Conservation (phyloP, 495 filamentous ascomycete genomes). For the Sordaria brevicollis region DNA sequence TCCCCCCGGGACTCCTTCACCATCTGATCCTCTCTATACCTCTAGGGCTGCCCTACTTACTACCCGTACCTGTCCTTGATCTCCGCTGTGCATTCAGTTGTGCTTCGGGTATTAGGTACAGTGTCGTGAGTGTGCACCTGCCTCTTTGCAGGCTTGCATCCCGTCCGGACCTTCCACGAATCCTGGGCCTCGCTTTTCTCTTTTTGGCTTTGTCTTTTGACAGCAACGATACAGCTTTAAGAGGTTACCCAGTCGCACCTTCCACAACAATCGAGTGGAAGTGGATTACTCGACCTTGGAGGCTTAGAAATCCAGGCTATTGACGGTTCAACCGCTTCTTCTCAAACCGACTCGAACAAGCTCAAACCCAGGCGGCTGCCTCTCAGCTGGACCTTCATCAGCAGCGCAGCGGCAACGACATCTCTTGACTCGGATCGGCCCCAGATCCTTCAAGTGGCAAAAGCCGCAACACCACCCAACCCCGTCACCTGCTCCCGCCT, state of each 20-base stretch:
- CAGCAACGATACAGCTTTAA: neutral
- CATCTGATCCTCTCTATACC: neutral
- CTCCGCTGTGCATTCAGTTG: neutral
- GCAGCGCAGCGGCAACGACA: neutral
- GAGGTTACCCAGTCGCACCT: neutral
- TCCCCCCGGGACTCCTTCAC: neutral
- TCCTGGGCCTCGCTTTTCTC: neutral
- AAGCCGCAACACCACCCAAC: constrained; percentile 7
- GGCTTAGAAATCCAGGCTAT: neutral
- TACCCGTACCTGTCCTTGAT: neutral
- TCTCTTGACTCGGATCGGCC: constrained; percentile 5
- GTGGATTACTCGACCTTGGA: neutral
- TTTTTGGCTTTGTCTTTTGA: too few species aligned
- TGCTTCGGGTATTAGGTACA: neutral
- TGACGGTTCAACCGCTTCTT: neutral
- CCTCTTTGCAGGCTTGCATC: neutral
- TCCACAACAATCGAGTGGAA: neutral
- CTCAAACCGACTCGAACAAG: too few species aligned
- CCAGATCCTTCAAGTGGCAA: constrained; percentile 9
- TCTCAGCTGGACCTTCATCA: neutral
- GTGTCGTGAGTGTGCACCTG: neutral
- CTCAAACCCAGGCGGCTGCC: neutral
- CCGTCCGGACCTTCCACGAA: neutral
- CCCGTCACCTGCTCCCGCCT: constrained; percentile 13
- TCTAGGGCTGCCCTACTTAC: neutral